Conservation (phyloP, 2,329 filamentous ascomycete genomes). For the Plenodomus tracheiphilus region DNA sequence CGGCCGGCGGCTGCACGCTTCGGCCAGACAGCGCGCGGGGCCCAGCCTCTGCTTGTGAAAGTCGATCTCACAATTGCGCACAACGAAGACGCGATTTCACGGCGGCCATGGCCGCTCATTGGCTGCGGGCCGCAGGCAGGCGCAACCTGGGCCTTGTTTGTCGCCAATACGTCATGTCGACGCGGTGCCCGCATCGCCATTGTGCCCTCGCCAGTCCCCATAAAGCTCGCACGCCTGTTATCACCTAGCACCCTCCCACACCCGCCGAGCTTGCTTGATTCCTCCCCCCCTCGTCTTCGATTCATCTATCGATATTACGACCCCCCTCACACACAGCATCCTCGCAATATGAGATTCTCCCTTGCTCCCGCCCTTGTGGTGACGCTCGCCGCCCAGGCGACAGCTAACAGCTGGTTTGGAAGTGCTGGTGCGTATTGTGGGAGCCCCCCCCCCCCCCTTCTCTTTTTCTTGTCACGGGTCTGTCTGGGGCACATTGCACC, state of each 20-base stretch:
- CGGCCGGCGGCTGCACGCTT: not conserved
- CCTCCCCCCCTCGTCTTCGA: conserved; percentile 11
- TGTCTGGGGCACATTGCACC: not conserved
- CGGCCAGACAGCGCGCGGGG: not conserved
- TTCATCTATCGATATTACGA: conserved; percentile 25
- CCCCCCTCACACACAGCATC: conserved; percentile 12
- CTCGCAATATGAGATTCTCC: conserved; percentile 72
- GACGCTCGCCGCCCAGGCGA: conserved; percentile 71
- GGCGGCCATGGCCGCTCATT: conserved; percentile 20
- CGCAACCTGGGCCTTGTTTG: conserved; percentile 25
- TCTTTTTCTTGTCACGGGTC: not conserved
- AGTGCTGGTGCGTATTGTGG: conserved; percentile 70
- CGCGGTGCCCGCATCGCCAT: conserved; percentile 18
- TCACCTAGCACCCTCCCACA: conserved; percentile 11
- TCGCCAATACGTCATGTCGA: conserved; percentile 33
- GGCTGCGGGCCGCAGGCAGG: conserved; percentile 21
- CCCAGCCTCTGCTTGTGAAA: conserved; percentile 15
- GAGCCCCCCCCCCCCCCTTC: conserved; percentile 23
- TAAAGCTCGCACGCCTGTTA: conserved; percentile 23
- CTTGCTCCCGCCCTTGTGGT: conserved; percentile 70
- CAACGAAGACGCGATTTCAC: conserved; percentile 18
- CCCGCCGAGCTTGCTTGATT: conserved; percentile 9
- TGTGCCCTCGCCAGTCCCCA: conserved; percentile 34
- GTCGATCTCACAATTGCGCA: conserved; percentile 25
- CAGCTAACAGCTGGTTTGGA: conserved; percentile 81